These are phyloP conservation scores for Penicillium salamii DNA, from an alignment of 495 filamentous ascomycete species.

Conservation along the genomic window DNA sequence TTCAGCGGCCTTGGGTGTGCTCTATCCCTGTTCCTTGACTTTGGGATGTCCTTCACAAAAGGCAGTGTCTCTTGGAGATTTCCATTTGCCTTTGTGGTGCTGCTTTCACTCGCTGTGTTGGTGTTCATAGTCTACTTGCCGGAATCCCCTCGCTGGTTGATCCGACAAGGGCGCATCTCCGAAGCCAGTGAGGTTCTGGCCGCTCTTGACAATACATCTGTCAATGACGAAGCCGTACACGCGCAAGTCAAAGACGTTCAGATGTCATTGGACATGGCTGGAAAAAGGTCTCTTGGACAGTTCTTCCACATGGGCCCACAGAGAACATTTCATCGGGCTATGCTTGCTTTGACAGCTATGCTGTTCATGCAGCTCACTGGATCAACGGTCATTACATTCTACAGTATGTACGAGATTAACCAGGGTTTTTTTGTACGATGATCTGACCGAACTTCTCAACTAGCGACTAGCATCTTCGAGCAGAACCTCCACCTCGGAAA, in stretches of 20 bases:
- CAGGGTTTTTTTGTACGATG: no score
- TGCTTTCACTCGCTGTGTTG: slow-evolving; percentile 22
- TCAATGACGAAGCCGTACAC: slow-evolving; percentile 21
- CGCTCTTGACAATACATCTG: slow-evolving; percentile 36
- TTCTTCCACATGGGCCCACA: slow-evolving; percentile 22
- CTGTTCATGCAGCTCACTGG: slow-evolving; percentile 22
- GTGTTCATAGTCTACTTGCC: slow-evolving; percentile 38
- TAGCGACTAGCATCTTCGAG: slow-evolving; percentile 24
- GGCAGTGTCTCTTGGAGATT: slow-evolving; percentile 47
- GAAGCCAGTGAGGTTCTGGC: slow-evolving; percentile 36
- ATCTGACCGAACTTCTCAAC: neutral
- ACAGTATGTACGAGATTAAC: slow-evolving; percentile 14
- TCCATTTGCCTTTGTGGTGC: slow-evolving; percentile 46
- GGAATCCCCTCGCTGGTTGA: slow-evolving; percentile 46
- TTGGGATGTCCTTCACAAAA: slow-evolving; percentile 46
- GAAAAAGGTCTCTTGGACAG: slow-evolving; percentile 6
- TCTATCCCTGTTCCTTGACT: slow-evolving; percentile 51
- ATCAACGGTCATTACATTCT: slow-evolving; percentile 24
- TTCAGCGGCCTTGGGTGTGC: slow-evolving; percentile 58
- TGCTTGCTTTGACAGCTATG: slow-evolving; percentile 15
- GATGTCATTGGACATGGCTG: slow-evolving; percentile 13
- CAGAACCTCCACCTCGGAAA: slow-evolving; percentile 16
- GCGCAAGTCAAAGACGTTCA: slow-evolving; percentile 19
- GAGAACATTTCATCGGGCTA: slow-evolving; percentile 21
- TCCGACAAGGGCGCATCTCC: slow-evolving; percentile 29